Evolutionary conservation across 2,329 filamentous ascomycete genomes (phyloP).

Genomic region (Hymenoscyphus infarciens): DNA sequence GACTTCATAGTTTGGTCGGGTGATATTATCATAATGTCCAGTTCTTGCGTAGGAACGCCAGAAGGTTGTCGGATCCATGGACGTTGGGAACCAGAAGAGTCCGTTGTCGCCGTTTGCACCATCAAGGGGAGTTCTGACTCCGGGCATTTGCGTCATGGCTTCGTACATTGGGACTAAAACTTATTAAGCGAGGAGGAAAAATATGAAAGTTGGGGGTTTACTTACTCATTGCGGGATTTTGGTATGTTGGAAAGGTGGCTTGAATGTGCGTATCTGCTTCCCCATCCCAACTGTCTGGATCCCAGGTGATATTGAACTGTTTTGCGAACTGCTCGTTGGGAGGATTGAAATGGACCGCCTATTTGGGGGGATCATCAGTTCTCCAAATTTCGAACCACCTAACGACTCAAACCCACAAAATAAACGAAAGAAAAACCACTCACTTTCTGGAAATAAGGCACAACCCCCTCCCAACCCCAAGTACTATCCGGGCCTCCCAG

Average conservation of each 20-base stretch:
- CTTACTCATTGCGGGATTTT: slow-evolving; percentile 9
- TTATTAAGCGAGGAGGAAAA: not conserved
- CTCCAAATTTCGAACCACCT: not conserved
- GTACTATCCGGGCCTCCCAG: not conserved
- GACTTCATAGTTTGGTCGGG: slow-evolving; percentile 6
- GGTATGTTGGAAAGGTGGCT: slow-evolving; percentile 3
- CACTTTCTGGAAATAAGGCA: slow-evolving; percentile 12
- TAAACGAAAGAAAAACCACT: not conserved
- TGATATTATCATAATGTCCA: slow-evolving; percentile 2
- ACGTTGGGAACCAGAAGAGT: slow-evolving; percentile 2
- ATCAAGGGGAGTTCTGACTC: not conserved
- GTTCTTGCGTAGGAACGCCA: slow-evolving; percentile 8
- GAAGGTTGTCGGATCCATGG: slow-evolving; percentile 1
- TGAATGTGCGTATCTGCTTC: not conserved
- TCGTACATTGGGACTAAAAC: not conserved
- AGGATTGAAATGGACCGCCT: slow-evolving; percentile 6
- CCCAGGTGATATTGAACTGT: slow-evolving; percentile 7
- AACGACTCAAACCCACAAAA: not conserved
- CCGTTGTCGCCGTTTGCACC: not conserved
- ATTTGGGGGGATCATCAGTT: too few relatives aligned
- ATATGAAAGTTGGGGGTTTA: not conserved
- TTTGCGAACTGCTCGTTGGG: not conserved
- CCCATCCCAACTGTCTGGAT: not conserved
- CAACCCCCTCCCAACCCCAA: slow-evolving; percentile 3
- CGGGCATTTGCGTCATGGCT: slow-evolving; percentile 3